These are phyloP conservation scores for Ascochyta rabiei DNA, from an alignment of 2,329 filamentous ascomycete species.

Conservation along the genomic window DNA sequence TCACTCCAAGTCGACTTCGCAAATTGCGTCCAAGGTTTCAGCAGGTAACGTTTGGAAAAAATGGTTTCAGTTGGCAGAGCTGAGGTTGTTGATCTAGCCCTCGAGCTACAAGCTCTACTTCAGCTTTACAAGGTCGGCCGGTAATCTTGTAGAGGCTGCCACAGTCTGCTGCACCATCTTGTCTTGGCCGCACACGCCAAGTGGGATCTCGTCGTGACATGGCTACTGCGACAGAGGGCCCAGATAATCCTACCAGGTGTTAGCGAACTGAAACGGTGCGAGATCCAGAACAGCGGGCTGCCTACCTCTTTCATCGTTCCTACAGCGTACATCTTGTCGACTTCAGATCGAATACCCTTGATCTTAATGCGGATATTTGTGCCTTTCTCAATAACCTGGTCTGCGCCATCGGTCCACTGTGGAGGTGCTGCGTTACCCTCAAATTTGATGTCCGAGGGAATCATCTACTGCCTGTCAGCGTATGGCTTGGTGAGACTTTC, in stretches of 20 bases:
- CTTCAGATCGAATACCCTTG: conserved; percentile 89
- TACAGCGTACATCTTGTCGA: conserved; percentile 95
- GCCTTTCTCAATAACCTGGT: conserved; percentile 90
- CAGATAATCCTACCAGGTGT: conserved; percentile 46
- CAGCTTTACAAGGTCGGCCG: not conserved
- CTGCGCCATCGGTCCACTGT: conserved; percentile 93
- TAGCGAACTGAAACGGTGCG: conserved; percentile 19
- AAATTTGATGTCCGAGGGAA: conserved; percentile 90
- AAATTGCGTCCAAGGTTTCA: not conserved
- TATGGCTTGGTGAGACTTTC: not conserved
- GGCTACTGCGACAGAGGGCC: conserved; percentile 43
- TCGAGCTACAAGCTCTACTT: not conserved
- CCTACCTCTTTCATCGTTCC: conserved; percentile 86
- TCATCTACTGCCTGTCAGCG: conserved; percentile 65
- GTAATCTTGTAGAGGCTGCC: not conserved
- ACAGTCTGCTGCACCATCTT: not conserved
- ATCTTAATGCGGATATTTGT: conserved; percentile 94
- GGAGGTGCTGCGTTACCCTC: conserved; percentile 96
- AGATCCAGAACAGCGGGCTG: conserved; percentile 1
- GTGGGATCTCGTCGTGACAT: not conserved
- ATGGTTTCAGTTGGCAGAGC: no score
- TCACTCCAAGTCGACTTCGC: not conserved
- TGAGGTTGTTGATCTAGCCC: not conserved
- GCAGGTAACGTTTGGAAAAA: not conserved
- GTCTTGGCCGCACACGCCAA: not conserved